Base-by-base conservation (phyloP, 192 early-diverging fungal species). In the Lunasporangiospora selenospora region DNA sequence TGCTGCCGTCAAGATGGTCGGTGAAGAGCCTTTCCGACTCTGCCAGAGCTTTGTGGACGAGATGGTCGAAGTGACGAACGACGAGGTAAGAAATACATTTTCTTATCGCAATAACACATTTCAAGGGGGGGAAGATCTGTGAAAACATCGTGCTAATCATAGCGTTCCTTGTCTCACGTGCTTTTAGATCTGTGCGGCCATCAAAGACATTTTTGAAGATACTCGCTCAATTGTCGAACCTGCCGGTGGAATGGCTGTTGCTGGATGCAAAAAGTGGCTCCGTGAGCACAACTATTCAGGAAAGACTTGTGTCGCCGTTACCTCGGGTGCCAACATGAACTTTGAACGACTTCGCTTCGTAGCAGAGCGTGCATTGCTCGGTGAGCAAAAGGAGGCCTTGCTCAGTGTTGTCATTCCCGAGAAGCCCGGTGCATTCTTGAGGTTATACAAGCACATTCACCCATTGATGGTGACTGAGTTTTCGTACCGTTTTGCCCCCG, bases 341-440 rank as follows among this genome's bases (percentile, higher is more conserved):
- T 99, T 98, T 87, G 95, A 97, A 70, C 89, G 96, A 1, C 81
- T 99, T n/a, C 87, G 95, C 38, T 98, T 98, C 62, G 95, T 99
- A 1, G 94, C 95, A 15, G 96, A 99, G 71, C 89, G 98, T 47
- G 94, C 98, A 4, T 88, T 91, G 5, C 75, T 98, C n/a, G 96
- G 98, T 46, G 98, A 99, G 75, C 81, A 92, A 32, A 81, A 75
- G 42, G 98, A 99, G 75, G 98, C 89, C 3, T 84, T 99, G n/a
- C 81, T 95, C 29, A 90, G 87, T 3, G 92, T 94, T 7, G 87
- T 89, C n/a, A 95, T 98, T 27, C 95, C 96, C n/a, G 96, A 98
- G 63, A 51, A 73, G 29, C 93, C 96, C 3, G 95, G 94, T 9
- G 89, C 82, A 63, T 90, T 53, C 45, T 58, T 47, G 44, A 78